These are phyloP conservation scores for Heracleum sosnowskyi DNA, from an alignment of 129 eudicot genomes.

Conservation along the genomic window DNA sequence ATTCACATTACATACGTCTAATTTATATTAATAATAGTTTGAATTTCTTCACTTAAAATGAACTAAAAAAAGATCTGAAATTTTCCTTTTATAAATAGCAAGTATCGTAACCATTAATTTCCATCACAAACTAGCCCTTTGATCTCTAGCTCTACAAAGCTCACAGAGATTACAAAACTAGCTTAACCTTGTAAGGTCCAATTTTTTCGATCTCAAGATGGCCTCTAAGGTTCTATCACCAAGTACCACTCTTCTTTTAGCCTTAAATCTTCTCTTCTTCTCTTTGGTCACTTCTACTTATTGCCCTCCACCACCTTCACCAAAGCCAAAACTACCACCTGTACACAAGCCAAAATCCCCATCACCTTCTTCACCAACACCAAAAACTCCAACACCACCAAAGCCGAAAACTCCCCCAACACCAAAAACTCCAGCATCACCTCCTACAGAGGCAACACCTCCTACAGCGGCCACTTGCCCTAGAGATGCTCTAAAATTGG, in stretches of 20 bases:
- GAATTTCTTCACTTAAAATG: background rate
- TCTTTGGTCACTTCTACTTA: conserved; percentile 6
- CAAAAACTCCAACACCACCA: background rate
- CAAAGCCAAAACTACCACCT: background rate
- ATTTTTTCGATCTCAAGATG: conserved; percentile 1
- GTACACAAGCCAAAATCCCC: conserved; percentile 1
- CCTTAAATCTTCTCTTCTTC: background rate
- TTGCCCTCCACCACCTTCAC: conserved; percentile 10
- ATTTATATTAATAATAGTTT: background rate
- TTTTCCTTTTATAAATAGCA: conserved; percentile 1
- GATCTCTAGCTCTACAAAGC: background rate
- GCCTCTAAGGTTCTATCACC: conserved; percentile 3
- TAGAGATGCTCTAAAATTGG: conserved; percentile 1
- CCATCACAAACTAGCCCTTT: background rate
- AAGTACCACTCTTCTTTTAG: background rate
- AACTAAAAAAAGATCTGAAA: background rate
- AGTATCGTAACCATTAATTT: background rate
- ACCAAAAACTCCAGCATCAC: background rate
- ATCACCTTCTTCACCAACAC: conserved; percentile 1
- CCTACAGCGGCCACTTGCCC: conserved; percentile 1
- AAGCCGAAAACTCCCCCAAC: background rate
- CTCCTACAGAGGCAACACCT: background rate
- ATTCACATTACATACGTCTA: background rate
- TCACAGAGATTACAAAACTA: conserved; percentile 12
- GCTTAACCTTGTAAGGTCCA: background rate